Conservation (phyloP, 2,329 filamentous ascomycete species). For the Fusarium sp. region DNA sequence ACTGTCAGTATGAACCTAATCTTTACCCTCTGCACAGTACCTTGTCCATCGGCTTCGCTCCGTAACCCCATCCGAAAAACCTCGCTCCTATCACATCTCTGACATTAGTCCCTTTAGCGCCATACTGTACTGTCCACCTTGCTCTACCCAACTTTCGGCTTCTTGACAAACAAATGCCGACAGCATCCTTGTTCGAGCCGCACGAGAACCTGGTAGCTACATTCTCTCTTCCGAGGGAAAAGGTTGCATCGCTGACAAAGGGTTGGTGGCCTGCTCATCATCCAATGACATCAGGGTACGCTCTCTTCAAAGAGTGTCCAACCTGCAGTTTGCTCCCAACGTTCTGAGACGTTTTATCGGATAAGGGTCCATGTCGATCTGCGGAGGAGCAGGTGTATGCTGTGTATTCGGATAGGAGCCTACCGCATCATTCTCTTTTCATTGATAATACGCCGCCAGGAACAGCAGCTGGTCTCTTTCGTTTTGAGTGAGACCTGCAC, state of each 20-base stretch:
- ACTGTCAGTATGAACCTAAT: constrained; percentile 36
- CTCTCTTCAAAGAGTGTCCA: neutral
- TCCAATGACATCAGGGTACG: constrained; percentile 35
- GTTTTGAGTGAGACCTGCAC: constrained; percentile 43
- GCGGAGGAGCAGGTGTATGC: neutral
- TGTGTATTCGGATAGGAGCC: neutral
- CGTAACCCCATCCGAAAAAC: neutral
- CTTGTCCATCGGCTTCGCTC: constrained; percentile 14
- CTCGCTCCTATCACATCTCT: neutral
- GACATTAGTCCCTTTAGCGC: neutral
- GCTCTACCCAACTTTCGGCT: neutral
- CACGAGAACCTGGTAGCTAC: neutral
- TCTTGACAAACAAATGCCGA: constrained; percentile 14
- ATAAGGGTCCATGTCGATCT: constrained; percentile 21
- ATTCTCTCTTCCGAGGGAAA: constrained; percentile 1
- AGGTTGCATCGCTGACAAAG: neutral
- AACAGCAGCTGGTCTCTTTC: constrained; percentile 33
- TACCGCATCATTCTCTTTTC: neutral
- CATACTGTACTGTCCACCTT: constrained; percentile 4
- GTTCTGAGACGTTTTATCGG: constrained; percentile 26
- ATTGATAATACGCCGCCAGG: constrained; percentile 30
- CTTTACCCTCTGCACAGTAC: constrained; percentile 2
- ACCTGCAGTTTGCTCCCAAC: constrained; percentile 15
- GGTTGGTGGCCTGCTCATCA: neutral
- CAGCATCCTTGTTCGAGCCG: constrained; percentile 9